Evolutionary conservation across 2,329 filamentous ascomycete species (phyloP), one percentile per base, ranked within the genome.

Genomic region (Arthrobotrys sphaeroides): DNA sequence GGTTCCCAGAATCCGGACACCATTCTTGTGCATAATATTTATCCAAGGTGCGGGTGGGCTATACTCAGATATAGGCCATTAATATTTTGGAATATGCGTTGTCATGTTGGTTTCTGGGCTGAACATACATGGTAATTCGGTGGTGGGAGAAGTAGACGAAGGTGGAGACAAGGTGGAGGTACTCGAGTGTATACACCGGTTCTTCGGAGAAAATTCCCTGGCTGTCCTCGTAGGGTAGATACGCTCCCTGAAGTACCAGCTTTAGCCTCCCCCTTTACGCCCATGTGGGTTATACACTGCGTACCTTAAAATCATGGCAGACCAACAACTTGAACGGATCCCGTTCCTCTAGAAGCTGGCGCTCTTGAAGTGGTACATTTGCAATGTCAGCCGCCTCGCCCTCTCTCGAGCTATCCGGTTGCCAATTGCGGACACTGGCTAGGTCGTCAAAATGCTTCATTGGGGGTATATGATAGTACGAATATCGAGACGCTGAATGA

Each of bases 61-160:
- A 36, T 5, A 45, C 31, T 10, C 12, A 16, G 10, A 12, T 6
- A 24, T 42, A 22, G 13, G 24, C 42, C 16, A n/a, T n/a, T n/a
- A n/a, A 7, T 18, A 3, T 36, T 13, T 31, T 24, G n/a, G 12
- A 33, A 24, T 40, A 9, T 59, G 72, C 24, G 72, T 75, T 75
- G 72, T 60, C 33, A 43, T 69, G 72, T 75, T 69, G 64, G 9
- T 69, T 65, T 60, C 13, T 6, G 20, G 28, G 55, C 16, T 31
- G 31, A 16, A 20, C 69, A 60, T 59, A 75, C 72, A 84, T 79
- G 33, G 83, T 83, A 7, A 83, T 83, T 2, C 85, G 80, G 70
- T 84, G 84, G 77, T 85, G 84, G 0, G 84, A 84, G 70, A 85
- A 85, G 77, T 85, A 85, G n/a, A 84, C 79, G 74, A 85, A 85